Percentiles rank a stretch among this genome's conserved stretches.
phyloP scores from a whole-genome alignment of 2,329 filamentous ascomycete species.

The Eutypella sp. region DNA sequence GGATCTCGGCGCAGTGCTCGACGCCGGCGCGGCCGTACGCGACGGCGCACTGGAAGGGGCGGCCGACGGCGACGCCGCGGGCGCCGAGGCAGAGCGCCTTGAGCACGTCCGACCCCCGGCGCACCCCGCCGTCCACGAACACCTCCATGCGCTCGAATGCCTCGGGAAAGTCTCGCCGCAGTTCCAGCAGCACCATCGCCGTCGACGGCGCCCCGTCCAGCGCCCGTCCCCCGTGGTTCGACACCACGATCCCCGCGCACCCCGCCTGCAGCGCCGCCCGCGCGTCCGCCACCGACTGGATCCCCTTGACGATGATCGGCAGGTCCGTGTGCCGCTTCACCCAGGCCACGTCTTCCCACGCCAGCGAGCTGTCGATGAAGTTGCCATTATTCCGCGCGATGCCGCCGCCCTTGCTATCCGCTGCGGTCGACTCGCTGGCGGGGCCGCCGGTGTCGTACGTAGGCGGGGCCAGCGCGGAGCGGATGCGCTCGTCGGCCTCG shows the following conservation, averaged over 20 bases:
- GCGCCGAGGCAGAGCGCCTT: conserved; percentile 63
- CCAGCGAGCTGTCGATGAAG: conserved; percentile 53
- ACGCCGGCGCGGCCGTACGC: conserved; percentile 57
- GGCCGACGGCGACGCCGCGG: conserved; percentile 57
- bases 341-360: conserved; percentile 63
- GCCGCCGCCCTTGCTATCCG: conserved; percentile 50
- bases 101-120: conserved; percentile 61
- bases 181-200: conserved; percentile 56
- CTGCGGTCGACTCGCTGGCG: conserved; percentile 42
- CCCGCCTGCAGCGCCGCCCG: conserved; percentile 53
- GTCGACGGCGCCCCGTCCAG: conserved; percentile 47
- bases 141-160: conserved; percentile 58
- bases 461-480: conserved; percentile 40
- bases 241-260: conserved; percentile 63
- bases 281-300: conserved; percentile 64
- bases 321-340: conserved; percentile 52
- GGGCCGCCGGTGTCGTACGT: conserved; percentile 49
- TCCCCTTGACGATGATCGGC: conserved; percentile 61
- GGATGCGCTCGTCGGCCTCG: conserved; percentile 41
- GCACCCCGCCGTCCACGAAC: conserved; percentile 60
- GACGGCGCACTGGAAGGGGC: conserved; percentile 55
- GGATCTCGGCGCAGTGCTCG: conserved; percentile 43
- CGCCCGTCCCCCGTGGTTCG: conserved; percentile 64
- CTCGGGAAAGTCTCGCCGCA: conserved; percentile 55
- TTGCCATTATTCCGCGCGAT: conserved; percentile 50